Evolutionary conservation across 2,329 filamentous ascomycete species (phyloP), one percentile per base, ranked within the genome.

Genomic region (Aspergillus amoenus): DNA sequence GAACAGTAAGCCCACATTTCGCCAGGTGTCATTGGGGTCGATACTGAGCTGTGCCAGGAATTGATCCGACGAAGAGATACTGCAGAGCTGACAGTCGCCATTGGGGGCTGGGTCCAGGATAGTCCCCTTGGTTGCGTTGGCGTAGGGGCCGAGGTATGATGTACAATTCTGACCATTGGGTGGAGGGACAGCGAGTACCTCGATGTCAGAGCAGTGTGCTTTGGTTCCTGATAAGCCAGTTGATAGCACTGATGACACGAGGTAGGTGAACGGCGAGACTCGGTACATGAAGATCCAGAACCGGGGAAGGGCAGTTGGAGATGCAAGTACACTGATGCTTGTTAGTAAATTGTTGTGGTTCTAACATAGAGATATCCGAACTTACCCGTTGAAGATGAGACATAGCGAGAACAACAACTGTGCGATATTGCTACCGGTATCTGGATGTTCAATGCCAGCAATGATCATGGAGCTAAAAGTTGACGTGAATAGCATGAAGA

Each of bases 211-310:
- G 55, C 74, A 77, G 8, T 64, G 21, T 8, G 74, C 70, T 0
- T 60, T 55, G 3, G 68, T 64, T 3, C 67, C 67, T 0, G 69
- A 57, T 1, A 76, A 46, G 1, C 75, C 74, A 0, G 69, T 71
- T 0, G 73, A 69, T 8, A 75, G 59, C 15, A 80, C 70, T 2
- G 74, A 68, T n/a, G 74, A 73, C 4, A 80, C 76, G 4, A 79
- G 73, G 52, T 90, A 90, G 0, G 85, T 89, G 58, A 89, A 86
- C 0, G 86, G 87, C 0, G 82, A 85, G 11, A 85, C 78, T 24
- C 84, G 81, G 71, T 90, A 89, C 88, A 91, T 91, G 76, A 90
- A 91, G 59, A 85, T 84, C 88, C 88, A 92, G 76, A 91, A 91
- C 0, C 84, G 80, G 0, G 88, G 88, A 1, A 91, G 78, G 0